A percentile compares a stretch with the other conserved stretches of the same genome.
Evolutionary conservation across 148 eudicot species (phyloP).

Genomic region (Persicaria tinctoria): DNA sequence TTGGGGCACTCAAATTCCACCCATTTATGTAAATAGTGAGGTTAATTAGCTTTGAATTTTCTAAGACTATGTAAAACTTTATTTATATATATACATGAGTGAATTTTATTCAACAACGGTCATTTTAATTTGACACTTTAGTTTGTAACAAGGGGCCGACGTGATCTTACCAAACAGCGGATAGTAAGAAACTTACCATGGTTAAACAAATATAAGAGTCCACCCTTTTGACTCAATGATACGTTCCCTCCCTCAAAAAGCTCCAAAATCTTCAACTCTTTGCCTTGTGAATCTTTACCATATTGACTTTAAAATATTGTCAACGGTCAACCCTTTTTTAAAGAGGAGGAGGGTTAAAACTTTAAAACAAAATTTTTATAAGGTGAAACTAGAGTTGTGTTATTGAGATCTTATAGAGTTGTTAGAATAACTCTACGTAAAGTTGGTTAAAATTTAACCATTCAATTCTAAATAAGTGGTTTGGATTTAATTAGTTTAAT

Average conservation of each 20-base stretch:
- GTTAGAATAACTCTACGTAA: no score
- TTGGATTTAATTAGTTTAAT: no score
- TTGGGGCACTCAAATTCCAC: no score
- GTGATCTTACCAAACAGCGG: not conserved
- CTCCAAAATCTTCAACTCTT: not conserved
- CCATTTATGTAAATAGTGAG: no score
- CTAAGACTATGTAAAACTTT: not conserved
- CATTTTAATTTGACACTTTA: constrained; percentile 7
- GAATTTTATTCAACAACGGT: not conserved
- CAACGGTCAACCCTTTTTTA: not conserved
- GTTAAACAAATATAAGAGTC: constrained; percentile 2
- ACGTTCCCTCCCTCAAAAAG: not conserved
- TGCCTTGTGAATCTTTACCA: not conserved
- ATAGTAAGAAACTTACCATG: not conserved
- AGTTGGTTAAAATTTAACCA: no score
- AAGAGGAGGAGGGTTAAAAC: not conserved
- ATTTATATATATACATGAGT: not conserved
- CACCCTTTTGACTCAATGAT: not conserved
- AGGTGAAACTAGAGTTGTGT: not conserved
- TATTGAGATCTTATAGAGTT: no score
- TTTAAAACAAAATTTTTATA: not conserved
- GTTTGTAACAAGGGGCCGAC: not conserved
- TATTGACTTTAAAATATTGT: not conserved
- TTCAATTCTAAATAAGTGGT: no score
- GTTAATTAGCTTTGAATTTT: not conserved